Percentiles rank a stretch among this genome's conserved stretches.
These are phyloP conservation scores for Biscogniauxia mediterranea DNA, from an alignment of 2,329 filamentous ascomycete genomes.

Conservation along the genomic window DNA sequence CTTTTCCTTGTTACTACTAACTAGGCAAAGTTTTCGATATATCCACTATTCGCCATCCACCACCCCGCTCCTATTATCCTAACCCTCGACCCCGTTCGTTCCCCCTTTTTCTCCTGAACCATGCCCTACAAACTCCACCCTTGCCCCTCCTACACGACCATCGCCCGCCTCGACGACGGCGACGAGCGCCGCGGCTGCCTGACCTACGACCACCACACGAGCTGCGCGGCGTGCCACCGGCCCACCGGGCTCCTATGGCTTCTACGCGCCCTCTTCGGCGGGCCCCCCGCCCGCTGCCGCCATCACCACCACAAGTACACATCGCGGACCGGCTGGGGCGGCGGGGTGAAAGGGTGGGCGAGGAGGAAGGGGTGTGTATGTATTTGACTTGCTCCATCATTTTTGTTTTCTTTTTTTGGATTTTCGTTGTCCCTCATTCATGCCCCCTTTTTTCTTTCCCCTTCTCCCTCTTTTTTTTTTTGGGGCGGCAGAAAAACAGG, in stretches of 20 bases:
- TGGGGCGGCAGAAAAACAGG: too few species aligned
- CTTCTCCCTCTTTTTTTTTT: too few species aligned
- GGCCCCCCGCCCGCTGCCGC: not conserved
- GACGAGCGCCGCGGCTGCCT: not conserved
- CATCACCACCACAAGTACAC: not conserved
- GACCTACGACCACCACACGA: slow-evolving; percentile 10
- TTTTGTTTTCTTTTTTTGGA: too few species aligned
- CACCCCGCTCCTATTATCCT: too few species aligned
- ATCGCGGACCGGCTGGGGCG: slow-evolving; percentile 18
- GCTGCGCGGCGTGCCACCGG: slow-evolving; percentile 6
- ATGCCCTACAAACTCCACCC: slow-evolving; percentile 5
- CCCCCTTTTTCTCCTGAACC: too few species aligned
- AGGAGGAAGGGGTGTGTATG: slow-evolving; percentile 23
- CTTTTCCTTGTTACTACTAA: too few species aligned
- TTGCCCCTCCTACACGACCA: slow-evolving; percentile 1
- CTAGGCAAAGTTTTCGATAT: too few species aligned
- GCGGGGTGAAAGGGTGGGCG: slow-evolving; percentile 12
- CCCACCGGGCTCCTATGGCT: slow-evolving; percentile 3
- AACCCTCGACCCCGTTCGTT: too few species aligned
- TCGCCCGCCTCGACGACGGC: not conserved
- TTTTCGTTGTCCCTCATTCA: too few species aligned
- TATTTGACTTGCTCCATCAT: not conserved
- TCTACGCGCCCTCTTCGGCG: slow-evolving; percentile 1
- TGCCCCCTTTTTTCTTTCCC: too few species aligned
- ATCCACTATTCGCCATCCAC: too few species aligned